Percentiles rank a stretch among this genome's conserved stretches.
Evolutionary conservation across 2,329 filamentous ascomycete genomes (phyloP).

Genomic region (Escovopsis weberi): DNA sequence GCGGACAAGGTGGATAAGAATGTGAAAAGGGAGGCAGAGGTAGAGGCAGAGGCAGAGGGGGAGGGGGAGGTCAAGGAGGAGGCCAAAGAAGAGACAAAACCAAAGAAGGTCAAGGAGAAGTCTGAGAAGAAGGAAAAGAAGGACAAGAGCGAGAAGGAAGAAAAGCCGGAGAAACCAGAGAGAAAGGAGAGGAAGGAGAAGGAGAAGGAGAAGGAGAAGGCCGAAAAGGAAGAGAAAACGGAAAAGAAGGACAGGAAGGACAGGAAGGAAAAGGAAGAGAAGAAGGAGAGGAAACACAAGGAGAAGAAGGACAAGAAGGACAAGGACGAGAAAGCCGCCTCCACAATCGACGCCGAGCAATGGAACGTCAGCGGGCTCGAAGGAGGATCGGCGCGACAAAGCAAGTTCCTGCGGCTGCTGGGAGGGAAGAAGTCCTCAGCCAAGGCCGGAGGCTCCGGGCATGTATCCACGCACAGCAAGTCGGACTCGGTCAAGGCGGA

Average conservation of each 20-base stretch:
- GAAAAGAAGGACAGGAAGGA: constrained; percentile 9
- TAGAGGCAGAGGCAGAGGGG: neutral
- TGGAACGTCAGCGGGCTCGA: constrained; percentile 40
- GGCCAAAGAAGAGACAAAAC: constrained; percentile 2
- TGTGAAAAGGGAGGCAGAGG: constrained; percentile 2
- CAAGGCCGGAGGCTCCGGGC: constrained; percentile 6
- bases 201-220: constrained; percentile 3
- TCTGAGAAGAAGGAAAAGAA: constrained; percentile 1
- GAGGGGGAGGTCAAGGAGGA: constrained; percentile 2
- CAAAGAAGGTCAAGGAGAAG: neutral
- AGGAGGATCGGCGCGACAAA: constrained; percentile 35
- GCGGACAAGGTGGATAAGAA: neutral
- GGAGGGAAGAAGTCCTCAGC: constrained; percentile 34
- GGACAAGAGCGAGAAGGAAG: constrained; percentile 2
- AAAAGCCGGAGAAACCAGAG: constrained; percentile 7
- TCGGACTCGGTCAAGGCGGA: constrained; percentile 27
- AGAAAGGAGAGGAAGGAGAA: constrained; percentile 6
- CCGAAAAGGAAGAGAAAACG: constrained; percentile 9
- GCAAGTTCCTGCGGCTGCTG: constrained; percentile 42
- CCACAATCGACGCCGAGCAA: constrained; percentile 20
- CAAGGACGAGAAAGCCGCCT: constrained; percentile 7
- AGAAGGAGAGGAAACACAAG: constrained; percentile 9
- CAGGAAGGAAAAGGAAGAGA: constrained; percentile 8
- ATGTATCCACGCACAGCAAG: constrained; percentile 12
- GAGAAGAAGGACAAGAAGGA: constrained; percentile 9